A percentile compares a stretch with the other conserved stretches of the same genome.
Conservation (phyloP, 768 basidiomycete species). For the Rhodotorula paludigena region DNA sequence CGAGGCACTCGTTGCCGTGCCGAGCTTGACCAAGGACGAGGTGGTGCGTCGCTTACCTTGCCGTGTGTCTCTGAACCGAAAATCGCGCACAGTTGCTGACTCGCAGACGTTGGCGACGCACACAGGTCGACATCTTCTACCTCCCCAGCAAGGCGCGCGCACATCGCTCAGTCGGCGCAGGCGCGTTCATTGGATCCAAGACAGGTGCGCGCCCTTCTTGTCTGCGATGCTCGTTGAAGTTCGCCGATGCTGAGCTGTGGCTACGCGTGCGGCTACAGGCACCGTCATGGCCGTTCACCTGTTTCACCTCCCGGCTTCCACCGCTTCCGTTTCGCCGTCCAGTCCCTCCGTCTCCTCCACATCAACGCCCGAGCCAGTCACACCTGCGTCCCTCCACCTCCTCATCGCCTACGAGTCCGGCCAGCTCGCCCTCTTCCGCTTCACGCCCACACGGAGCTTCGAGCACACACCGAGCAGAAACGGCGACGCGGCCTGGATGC, state of each 20-base stretch:
- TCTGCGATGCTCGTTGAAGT: constrained; percentile 1
- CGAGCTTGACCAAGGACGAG: constrained; percentile 83
- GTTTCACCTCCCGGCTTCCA: constrained; percentile 43
- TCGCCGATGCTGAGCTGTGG: not conserved
- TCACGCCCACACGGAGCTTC: not conserved
- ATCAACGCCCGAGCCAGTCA: not conserved
- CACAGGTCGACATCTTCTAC: constrained; percentile 79
- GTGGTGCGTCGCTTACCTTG: constrained; percentile 52
- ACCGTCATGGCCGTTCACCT: constrained; percentile 86
- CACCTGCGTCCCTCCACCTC: constrained; percentile 56
- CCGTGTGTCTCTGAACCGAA: too few species aligned
- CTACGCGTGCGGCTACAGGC: too few species aligned
- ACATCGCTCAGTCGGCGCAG: constrained; percentile 78
- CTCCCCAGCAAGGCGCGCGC: constrained; percentile 64
- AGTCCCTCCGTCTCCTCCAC: not conserved
- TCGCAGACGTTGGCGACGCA: not conserved
- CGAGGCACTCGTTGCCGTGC: constrained; percentile 66
- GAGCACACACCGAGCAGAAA: not conserved
- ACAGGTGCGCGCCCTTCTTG: constrained; percentile 54
- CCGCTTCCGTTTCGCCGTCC: not conserved
- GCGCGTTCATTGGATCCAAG: constrained; percentile 48
- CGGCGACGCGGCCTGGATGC: not conserved
- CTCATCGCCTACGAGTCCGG: constrained; percentile 82
- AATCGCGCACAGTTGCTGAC: not conserved
- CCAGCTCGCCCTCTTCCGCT: constrained; percentile 59